Conservation (phyloP, 2,329 filamentous ascomycete species). For the Arthroderma uncinatum region DNA sequence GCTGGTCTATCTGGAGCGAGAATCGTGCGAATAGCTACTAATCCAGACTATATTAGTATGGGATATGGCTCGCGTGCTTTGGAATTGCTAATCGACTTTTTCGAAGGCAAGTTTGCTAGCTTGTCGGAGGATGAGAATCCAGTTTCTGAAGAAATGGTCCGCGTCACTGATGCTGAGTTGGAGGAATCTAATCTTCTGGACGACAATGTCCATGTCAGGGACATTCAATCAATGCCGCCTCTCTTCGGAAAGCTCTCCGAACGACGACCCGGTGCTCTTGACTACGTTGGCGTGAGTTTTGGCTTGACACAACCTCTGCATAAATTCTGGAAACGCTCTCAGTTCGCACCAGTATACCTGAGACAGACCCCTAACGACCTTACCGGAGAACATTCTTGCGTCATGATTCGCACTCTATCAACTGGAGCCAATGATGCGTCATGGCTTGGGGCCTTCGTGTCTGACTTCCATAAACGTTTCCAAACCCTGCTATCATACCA, state of each 20-base stretch:
- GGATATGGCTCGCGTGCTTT: constrained; percentile 87
- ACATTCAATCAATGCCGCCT: constrained; percentile 84
- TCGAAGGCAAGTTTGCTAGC: constrained; percentile 81
- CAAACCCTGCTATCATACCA: constrained; percentile 80
- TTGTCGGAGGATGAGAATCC: constrained; percentile 59
- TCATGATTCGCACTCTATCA: constrained; percentile 78
- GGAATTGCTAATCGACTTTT: constrained; percentile 80
- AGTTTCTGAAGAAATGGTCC: constrained; percentile 51
- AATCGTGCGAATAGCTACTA: constrained; percentile 88
- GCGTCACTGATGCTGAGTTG: constrained; percentile 73
- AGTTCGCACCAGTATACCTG: constrained; percentile 82
- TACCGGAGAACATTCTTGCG: constrained; percentile 93
- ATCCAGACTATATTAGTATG: constrained; percentile 85
- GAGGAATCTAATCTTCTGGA: constrained; percentile 63
- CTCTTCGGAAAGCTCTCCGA: constrained; percentile 83
- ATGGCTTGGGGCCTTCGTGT: constrained; percentile 84
- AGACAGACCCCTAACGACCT: constrained; percentile 92
- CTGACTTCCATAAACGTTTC: constrained; percentile 93
- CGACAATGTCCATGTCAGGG: constrained; percentile 80
- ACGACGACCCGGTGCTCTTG: constrained; percentile 64
- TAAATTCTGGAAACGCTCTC: constrained; percentile 90
- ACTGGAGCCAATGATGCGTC: constrained; percentile 51
- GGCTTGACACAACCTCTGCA: constrained; percentile 78
- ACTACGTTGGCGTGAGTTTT: constrained; percentile 93
- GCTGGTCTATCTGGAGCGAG: constrained; percentile 84